A percentile compares a stretch with the other conserved stretches of the same genome.
Conservation (phyloP, 129 eudicot genomes). For the Flaveria trinervia region DNA sequence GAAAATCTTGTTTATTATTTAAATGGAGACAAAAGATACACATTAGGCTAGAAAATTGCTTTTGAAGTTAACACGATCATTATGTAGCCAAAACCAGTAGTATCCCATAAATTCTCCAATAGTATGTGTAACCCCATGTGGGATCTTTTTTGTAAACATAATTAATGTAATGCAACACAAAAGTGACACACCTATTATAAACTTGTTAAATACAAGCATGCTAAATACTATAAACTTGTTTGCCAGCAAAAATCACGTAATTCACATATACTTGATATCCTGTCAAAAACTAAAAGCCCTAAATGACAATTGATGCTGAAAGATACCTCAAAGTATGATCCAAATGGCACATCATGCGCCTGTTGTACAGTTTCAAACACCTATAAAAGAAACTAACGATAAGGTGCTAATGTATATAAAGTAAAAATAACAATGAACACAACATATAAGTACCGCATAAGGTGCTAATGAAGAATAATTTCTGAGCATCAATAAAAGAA, state of each 20-base stretch:
- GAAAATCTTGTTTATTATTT: neutral
- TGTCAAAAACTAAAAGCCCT: constrained; percentile 14
- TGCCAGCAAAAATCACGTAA: constrained; percentile 5
- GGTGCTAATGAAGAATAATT: neutral
- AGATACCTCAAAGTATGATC: constrained; percentile 88
- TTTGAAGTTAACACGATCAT: neutral
- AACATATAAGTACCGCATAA: too few species aligned
- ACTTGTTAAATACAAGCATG: neutral
- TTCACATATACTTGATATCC: constrained; percentile 14
- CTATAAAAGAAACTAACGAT: constrained; percentile 33
- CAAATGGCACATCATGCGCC: constrained; percentile 99
- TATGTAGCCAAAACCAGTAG: neutral
- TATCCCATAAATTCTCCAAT: neutral
- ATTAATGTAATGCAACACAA: neutral
- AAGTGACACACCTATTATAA: neutral
- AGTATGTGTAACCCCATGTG: neutral
- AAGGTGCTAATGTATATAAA: neutral
- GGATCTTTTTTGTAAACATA: neutral
- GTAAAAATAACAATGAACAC: too few species aligned
- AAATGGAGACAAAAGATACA: neutral
- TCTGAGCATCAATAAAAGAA: neutral
- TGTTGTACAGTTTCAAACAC: constrained; percentile 95
- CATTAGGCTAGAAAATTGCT: neutral
- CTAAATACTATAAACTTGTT: neutral
- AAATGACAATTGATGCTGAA: constrained; percentile 23